phyloP scores from a whole-genome alignment of 139 green algal species.

The Auxenochlorella pyrenoidosa region DNA sequence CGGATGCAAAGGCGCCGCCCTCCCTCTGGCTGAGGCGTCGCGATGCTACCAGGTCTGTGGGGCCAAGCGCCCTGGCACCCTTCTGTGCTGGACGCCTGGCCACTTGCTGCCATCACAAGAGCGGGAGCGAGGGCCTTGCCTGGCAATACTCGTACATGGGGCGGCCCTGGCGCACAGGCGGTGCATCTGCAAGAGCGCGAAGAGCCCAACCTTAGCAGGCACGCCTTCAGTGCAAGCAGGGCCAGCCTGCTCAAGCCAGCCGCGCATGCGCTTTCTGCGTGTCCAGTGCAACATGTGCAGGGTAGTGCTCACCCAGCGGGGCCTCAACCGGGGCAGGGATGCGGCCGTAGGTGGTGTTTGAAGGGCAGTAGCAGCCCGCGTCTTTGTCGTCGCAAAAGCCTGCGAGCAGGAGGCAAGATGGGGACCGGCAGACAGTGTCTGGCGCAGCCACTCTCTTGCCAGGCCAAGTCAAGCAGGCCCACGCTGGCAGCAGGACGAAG shows the following conservation, averaged over 20 bases:
- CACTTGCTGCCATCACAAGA: too few relatives aligned
- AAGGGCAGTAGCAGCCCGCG: neutral
- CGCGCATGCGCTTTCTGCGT: neutral
- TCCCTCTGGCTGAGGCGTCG: too few relatives aligned
- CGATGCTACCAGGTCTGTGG: too few relatives aligned
- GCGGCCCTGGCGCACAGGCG: neutral
- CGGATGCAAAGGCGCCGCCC: too few relatives aligned
- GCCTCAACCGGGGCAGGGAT: neutral
- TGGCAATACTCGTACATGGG: neutral
- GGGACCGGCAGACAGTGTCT: too few relatives aligned
- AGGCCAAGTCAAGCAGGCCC: too few relatives aligned
- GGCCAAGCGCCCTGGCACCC: too few relatives aligned
- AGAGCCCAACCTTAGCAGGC: neutral
- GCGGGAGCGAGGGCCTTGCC: neutral
- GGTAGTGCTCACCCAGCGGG: neutral
- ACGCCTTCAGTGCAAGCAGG: neutral
- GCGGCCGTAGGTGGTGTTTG: constrained; percentile 19
- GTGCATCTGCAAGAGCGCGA: neutral
- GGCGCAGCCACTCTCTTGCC: too few relatives aligned
- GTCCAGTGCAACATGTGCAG: neutral
- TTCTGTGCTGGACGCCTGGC: too few relatives aligned
- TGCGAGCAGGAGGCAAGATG: neutral
- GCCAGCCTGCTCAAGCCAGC: neutral
- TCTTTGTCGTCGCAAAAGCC: neutral
- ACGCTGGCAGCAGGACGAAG: too few relatives aligned